Evolutionary conservation across 2,329 filamentous ascomycete species (phyloP).

Genomic region (Sporothrix luriei): DNA sequence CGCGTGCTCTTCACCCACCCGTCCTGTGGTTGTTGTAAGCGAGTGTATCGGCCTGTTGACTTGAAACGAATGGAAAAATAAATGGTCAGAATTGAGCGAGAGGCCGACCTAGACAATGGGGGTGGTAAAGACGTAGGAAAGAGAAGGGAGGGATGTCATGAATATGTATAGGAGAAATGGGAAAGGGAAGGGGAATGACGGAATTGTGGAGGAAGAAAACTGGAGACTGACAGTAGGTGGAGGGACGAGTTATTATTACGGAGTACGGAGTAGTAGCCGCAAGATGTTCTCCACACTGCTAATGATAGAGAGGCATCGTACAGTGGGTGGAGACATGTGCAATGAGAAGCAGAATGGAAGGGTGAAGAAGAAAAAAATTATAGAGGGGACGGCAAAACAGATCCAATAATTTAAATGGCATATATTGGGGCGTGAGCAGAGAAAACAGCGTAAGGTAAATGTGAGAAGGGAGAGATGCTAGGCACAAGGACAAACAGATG

Average conservation of each 20-base stretch:
- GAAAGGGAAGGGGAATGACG: slow-evolving; percentile 5
- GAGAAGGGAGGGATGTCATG: background rate
- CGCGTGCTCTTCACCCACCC: background rate
- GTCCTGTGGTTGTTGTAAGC: background rate
- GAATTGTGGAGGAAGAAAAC: slow-evolving; percentile 3
- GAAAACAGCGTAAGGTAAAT: background rate
- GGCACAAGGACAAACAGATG: background rate
- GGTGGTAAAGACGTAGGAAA: slow-evolving; percentile 1
- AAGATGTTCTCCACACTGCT: slow-evolving; percentile 27
- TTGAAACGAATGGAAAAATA: slow-evolving; percentile 4
- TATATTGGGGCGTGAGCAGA: slow-evolving; percentile 16
- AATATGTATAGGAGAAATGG: background rate
- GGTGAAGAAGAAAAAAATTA: slow-evolving; percentile 9
- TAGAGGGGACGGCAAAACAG: slow-evolving; percentile 17
- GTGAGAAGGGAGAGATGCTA: background rate
- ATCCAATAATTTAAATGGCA: slow-evolving; percentile 16
- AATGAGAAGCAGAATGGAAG: slow-evolving; percentile 29
- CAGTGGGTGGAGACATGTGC: slow-evolving; percentile 15
- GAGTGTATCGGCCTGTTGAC: background rate
- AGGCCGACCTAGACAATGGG: slow-evolving; percentile 31
- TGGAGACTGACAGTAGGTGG: background rate
- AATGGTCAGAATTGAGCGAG: slow-evolving; percentile 36
- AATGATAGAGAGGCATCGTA: slow-evolving; percentile 23
- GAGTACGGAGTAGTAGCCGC: slow-evolving; percentile 26
- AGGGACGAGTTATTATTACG: slow-evolving; percentile 21